phyloP scores from a whole-genome alignment of 1,284 basidiomycete species.

The Cryptococcus maquisensis region DNA sequence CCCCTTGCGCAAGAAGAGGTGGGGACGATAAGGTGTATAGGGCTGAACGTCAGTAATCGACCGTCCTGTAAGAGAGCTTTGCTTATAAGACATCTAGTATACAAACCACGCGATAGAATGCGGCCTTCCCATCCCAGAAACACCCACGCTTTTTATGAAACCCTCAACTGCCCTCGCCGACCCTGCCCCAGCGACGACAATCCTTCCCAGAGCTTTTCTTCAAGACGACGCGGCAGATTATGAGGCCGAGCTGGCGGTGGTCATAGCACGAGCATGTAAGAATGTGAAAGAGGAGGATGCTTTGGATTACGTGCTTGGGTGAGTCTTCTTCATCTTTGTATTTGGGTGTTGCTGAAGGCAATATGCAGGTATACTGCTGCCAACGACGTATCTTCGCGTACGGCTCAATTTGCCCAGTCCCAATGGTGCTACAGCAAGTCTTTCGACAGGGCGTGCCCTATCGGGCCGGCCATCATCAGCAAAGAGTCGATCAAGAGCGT shows the following conservation, averaged over 20 bases:
- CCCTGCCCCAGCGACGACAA: constrained; percentile 35
- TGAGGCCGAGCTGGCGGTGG: constrained; percentile 79
- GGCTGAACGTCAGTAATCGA: constrained; percentile 37
- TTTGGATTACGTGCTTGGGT: constrained; percentile 74
- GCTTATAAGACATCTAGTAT: constrained; percentile 33
- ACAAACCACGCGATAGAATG: constrained; percentile 46
- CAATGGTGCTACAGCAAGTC: constrained; percentile 32
- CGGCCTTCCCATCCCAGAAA: constrained; percentile 29
- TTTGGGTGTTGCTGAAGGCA: constrained; percentile 1
- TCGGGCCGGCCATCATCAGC: constrained; percentile 48
- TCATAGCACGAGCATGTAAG: constrained; percentile 76
- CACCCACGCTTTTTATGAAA: constrained; percentile 44
- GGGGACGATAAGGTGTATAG: constrained; percentile 46
- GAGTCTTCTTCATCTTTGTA: constrained; percentile 25
- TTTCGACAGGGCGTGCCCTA: constrained; percentile 50
- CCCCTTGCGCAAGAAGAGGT: constrained; percentile 40
- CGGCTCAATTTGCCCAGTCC: constrained; percentile 21
- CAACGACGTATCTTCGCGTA: constrained; percentile 49
- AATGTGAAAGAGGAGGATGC: constrained; percentile 73
- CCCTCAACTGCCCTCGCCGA: constrained; percentile 34
- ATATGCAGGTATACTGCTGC: constrained; percentile 43
- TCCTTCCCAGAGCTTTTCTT: constrained; percentile 49
- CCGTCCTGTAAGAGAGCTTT: neutral
- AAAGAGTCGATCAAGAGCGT: constrained; percentile 22
- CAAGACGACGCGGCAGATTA: constrained; percentile 77